Evolutionary conservation across 495 filamentous ascomycete species (phyloP).

Genomic region (Trichoderma gamsii): DNA sequence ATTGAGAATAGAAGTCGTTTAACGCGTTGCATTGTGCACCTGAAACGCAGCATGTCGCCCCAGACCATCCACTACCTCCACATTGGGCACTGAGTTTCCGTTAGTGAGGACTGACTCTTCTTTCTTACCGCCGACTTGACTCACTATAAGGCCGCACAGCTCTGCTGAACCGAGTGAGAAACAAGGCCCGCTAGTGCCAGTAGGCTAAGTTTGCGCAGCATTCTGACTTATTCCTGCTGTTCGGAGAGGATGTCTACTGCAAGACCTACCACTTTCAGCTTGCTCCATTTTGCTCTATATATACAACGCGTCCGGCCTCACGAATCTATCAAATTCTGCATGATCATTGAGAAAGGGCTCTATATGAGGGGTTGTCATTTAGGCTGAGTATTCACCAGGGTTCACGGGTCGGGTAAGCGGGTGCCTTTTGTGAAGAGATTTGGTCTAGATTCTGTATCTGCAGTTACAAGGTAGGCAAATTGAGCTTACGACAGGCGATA

Average conservation of each 20-base stretch:
- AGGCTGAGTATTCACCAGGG: neutral
- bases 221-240: neutral
- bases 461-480: neutral
- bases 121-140: neutral
- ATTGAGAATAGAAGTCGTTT: neutral
- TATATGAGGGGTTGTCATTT: neutral
- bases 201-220: neutral
- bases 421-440: neutral
- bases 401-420: neutral
- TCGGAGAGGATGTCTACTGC: neutral
- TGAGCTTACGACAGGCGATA: neutral
- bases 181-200: neutral
- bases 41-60: neutral
- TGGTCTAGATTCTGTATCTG: neutral
- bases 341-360: neutral
- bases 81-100: neutral
- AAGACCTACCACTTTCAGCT: no score
- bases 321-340: neutral
- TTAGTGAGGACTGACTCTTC: neutral
- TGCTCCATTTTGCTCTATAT: neutral
- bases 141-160: neutral
- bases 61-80: conserved; percentile 2
- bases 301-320: neutral
- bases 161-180: neutral
- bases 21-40: neutral